Evolutionary conservation across 2,329 filamentous ascomycete genomes (phyloP), one percentile per base, ranked within the genome.

Genomic region (Penicillium polonicum): DNA sequence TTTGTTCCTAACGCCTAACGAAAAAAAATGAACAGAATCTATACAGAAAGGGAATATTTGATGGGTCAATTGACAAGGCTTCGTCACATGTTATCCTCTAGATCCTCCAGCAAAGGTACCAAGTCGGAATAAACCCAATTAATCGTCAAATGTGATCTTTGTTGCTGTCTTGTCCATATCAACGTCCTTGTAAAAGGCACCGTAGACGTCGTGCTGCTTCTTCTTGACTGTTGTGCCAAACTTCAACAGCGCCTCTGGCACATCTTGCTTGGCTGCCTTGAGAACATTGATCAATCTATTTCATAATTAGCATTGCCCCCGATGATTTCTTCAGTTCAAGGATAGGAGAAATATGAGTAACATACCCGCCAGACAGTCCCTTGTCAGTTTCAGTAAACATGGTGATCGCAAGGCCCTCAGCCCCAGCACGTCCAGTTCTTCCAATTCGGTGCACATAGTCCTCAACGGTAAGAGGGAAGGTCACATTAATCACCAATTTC

Each of bases 201-300:
- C 94, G 72, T 97, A 99, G 48, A 90, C 89, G 70, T 92, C 90
- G 78, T 99, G 94, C 48, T 87, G 85, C 91, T 97, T 97, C 86
- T 96, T 97, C 86, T 97, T 99, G 52, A 99, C 94, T 0, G 93
- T 97, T 23, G 92, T 96, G 69, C 94, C 94, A 67, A 97, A 99
- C 78, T 96, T 97, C 74, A 97, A 82, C 38, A 99, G 80, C 27
- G 91, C 89, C 43, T 96, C 91, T 2, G 94, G 94, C 0, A 99
- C 91, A 13, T 87, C 83, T 76, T 99, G 94, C 64, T 91, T 91
- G 25, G 94, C 92, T n/a, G 87, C 90, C 77, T 90, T 95, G 61
- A 99, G 85, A 55, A 99, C 92, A 74, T 97, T 97, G 79, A 97
- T 89, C 67, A 99, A 80, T 10, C 89, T 92, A 66, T 17, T 45